A percentile compares a stretch with the other conserved stretches of the same genome.
These are phyloP conservation scores for Jacaranda mimosifolia DNA, from an alignment of 257 asterid genomes.

Conservation along the genomic window DNA sequence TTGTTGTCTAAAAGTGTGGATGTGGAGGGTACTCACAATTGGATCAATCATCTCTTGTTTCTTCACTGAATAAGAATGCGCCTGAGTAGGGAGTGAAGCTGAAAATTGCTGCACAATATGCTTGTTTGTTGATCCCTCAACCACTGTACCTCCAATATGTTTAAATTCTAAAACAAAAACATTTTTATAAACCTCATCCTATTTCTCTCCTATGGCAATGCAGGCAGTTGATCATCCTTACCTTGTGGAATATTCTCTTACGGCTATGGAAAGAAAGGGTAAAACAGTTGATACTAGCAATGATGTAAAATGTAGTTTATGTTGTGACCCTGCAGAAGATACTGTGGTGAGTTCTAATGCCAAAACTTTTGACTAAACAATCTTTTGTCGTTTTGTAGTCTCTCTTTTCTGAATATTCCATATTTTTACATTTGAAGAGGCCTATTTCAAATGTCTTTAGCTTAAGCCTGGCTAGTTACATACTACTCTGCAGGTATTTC, in stretches of 20 bases:
- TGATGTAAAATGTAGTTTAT: conserved; percentile 68
- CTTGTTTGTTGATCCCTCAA: background rate
- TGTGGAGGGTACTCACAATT: background rate
- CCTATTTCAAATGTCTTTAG: background rate
- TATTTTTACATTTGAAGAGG: background rate
- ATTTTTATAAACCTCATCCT: too few relatives aligned
- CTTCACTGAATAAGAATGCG: background rate
- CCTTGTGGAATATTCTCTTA: conserved; percentile 86
- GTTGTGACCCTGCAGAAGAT: conserved; percentile 83
- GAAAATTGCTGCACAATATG: background rate
- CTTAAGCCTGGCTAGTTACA: background rate
- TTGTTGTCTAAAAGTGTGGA: background rate
- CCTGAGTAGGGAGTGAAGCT: too few relatives aligned
- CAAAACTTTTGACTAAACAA: background rate
- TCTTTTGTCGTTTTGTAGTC: conserved; percentile 7
- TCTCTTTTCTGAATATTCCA: background rate
- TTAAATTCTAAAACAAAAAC: background rate
- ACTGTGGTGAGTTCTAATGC: conserved; percentile 60
- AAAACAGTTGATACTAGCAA: conserved; percentile 50
- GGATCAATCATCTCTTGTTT: background rate
- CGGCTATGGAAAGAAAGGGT: conserved; percentile 67
- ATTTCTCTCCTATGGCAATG: conserved; percentile 27
- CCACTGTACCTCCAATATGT: background rate
- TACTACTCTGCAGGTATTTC: background rate
- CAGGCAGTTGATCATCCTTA: conserved; percentile 99